Evolutionary conservation across 176 grass and related monocot species (phyloP).

Genomic region (Cenchrus americanus): DNA sequence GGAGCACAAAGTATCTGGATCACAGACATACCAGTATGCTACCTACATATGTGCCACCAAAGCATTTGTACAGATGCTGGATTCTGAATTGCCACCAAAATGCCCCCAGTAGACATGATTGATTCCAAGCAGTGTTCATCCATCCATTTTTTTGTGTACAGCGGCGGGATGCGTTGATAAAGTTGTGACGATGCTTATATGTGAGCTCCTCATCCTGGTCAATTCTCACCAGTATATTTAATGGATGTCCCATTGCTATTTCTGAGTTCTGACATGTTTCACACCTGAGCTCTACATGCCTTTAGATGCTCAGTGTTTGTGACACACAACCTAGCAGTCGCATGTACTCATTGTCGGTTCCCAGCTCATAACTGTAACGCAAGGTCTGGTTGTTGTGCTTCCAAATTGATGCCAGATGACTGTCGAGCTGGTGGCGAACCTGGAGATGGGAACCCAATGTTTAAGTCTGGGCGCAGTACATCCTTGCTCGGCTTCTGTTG

Average conservation of each 20-base stretch:
- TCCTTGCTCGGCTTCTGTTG: constrained; percentile 76
- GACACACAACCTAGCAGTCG: not conserved
- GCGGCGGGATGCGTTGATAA: not conserved
- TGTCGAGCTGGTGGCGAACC: constrained; percentile 75
- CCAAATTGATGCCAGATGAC: constrained; percentile 84
- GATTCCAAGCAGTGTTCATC: constrained; percentile 51
- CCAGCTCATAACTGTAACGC: constrained; percentile 83
- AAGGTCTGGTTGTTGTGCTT: constrained; percentile 96
- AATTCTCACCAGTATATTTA: constrained; percentile 4
- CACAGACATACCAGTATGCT: constrained; percentile 38
- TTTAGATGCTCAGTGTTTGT: constrained; percentile 28
- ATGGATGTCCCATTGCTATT: constrained; percentile 46
- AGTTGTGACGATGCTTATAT: not conserved
- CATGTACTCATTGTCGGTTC: constrained; percentile 23
- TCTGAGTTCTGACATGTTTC: constrained; percentile 7
- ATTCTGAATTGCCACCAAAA: constrained; percentile 34
- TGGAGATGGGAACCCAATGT: constrained; percentile 86
- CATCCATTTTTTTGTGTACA: constrained; percentile 41
- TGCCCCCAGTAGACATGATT: constrained; percentile 24
- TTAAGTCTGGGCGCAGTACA: constrained; percentile 86
- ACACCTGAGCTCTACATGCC: constrained; percentile 1
- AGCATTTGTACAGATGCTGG: constrained; percentile 46
- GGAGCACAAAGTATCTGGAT: constrained; percentile 18
- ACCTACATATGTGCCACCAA: constrained; percentile 38
- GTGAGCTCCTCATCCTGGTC: not conserved